Base-by-base conservation (phyloP, 169 alveolate species). In the Ichthyophthirius multifiliis region DNA sequence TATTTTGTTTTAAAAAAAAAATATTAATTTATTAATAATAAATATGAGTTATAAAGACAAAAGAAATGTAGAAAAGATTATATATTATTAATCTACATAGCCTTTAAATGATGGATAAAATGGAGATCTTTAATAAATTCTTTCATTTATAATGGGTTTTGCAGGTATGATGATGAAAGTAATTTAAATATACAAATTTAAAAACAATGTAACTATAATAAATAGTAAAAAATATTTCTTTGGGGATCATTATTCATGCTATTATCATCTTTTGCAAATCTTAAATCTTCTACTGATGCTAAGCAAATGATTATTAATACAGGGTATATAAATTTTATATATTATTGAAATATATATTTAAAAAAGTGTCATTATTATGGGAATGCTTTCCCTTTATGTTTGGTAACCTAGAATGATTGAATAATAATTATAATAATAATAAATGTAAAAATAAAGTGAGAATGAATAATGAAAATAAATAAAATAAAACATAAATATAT, bases 241-340 rank as follows among this genome's bases (percentile, higher is more conserved):
- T 55, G 71, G 71, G 16, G 23, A 20, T 34, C 41, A 27, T 55
- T 55, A 55, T 55, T 55, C 39, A 55, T 55, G 71, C 10, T 55
- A 6, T 39, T 55, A 27, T 55, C 71, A 27, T 27, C 23, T 27
- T 55, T 55, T 7, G 71, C 71, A 2, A 55, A 55, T 55, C 13
- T 55, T 16, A 55, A 55, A 39, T 18, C 23, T 27, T 27, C 71
- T 9, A 27, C 71, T 55, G 71, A 55, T 55, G 41, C 31, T 10
- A 55, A 55, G 39, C 71, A 55, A 55, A 55, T 55, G 71, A 55
- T 55, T 27, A 27, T 55, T 55, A 55, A 55, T 55, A 39, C 71
- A 20, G 71, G 71, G 71, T 55, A 55, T 27, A 55, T 41, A 9
- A 13, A 41, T 41, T 41, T 9, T 41, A 9, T 9, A 41, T 41